Base-by-base conservation (phyloP, 2,329 filamentous ascomycete genomes). In the Aspergillus sp. region DNA sequence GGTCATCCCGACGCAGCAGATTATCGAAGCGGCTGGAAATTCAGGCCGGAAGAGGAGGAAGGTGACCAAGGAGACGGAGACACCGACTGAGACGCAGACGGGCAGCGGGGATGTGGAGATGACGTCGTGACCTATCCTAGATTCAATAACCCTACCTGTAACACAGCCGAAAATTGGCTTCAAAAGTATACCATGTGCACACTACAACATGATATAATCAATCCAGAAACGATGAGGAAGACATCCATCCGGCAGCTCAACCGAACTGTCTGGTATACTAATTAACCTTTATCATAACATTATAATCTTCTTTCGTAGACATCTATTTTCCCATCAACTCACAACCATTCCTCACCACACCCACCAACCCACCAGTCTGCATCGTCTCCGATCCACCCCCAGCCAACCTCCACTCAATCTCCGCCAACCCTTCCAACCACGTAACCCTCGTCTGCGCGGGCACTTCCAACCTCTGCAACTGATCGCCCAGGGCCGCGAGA, bases 331-430 rank as follows among this genome's bases (percentile, higher is more conserved):
- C 81, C 79, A 87, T 84, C 62, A 98, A 78, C 74, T 96, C 94
- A 30, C 91, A 93, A 0, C 95, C 95, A 58, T 86, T 90, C 62
- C 95, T 84, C 44, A 99, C 86, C 5, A 96, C 91, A 1, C 94
- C 95, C 10, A 98, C 91, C 49, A 97, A 83, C 0, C 93, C 95
- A 6, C 95, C 94, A 0, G 95, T 98, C 81, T 99, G 95, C 60
- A 99, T 86, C 5, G 82, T 80, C 79, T 99, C 95, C 60, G 88
- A 92, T 1, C 90, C 93, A 21, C 95, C 95, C 47, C 92, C 90
- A 36, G 93, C 90, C 5, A 99, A 81, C 63, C 95, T 83, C 77
- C 96, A 96, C 80, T 99, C 95, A 55, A 99, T 90, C 68, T 97
- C 91, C 0, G 94, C 92, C 58, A 99, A 79, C 0, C 93, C 93